These are phyloP conservation scores for Xylaria longipes DNA, from an alignment of 495 filamentous ascomycete genomes.

Conservation along the genomic window DNA sequence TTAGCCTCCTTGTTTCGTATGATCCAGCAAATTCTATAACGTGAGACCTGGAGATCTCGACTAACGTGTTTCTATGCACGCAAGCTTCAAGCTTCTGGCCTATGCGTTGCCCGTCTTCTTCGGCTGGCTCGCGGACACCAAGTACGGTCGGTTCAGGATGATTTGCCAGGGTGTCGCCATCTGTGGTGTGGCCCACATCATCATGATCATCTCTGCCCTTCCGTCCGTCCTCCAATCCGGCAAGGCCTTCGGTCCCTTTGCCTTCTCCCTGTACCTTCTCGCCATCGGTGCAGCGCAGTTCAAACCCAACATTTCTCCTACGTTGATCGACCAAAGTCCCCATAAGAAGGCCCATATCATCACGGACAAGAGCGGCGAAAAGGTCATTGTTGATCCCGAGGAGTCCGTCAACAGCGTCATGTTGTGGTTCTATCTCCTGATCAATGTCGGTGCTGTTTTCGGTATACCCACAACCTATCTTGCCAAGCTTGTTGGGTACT, in stretches of 20 bases:
- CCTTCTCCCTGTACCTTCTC: conserved; percentile 62
- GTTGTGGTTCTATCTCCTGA: conserved; percentile 71
- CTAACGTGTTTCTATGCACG: neutral
- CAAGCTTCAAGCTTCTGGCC: conserved; percentile 62
- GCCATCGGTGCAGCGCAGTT: conserved; percentile 63
- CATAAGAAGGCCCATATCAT: conserved; percentile 62
- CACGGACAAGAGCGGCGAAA: conserved; percentile 71
- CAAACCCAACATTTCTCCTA: conserved; percentile 70
- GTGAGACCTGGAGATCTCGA: neutral
- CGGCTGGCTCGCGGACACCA: conserved; percentile 64
- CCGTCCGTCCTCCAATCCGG: conserved; percentile 62
- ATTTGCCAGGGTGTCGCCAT: conserved; percentile 64
- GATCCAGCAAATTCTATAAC: neutral
- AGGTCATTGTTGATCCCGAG: conserved; percentile 76
- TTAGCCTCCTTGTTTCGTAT: neutral
- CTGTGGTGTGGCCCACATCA: conserved; percentile 66
- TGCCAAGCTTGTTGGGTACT: conserved; percentile 66
- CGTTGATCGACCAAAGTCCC: conserved; percentile 77
- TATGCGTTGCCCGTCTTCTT: conserved; percentile 65
- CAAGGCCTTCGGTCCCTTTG: conserved; percentile 62
- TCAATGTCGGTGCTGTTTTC: conserved; percentile 76
- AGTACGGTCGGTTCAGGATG: conserved; percentile 64
- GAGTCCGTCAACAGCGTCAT: conserved; percentile 75
- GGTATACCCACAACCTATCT: conserved; percentile 55
- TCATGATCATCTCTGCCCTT: conserved; percentile 66